Evolutionary conservation across 1,284 basidiomycete species (phyloP).

Genomic region (Malassezia arunalokei): DNA sequence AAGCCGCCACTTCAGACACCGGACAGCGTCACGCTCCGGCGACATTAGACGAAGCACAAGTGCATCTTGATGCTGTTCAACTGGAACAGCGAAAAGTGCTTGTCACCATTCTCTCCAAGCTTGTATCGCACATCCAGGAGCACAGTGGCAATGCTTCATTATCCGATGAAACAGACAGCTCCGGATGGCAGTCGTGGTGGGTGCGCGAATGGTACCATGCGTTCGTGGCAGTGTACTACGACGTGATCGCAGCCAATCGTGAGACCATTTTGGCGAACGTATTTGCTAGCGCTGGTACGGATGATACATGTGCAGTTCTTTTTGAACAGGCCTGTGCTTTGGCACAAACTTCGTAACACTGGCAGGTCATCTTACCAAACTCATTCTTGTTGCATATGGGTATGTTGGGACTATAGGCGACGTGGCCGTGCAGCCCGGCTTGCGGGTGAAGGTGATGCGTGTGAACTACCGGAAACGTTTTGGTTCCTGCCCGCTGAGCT

Average conservation of each 20-base stretch:
- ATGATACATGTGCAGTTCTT: neutral
- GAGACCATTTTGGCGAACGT: slow-evolving; percentile 25
- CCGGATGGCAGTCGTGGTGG: slow-evolving; percentile 38
- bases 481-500: neutral
- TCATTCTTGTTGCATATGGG: neutral
- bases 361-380: neutral
- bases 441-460: neutral
- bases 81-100: slow-evolving; percentile 42
- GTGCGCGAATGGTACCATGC: slow-evolving; percentile 29
- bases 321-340: slow-evolving; percentile 16
- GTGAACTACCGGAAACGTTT: neutral
- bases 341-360: neutral
- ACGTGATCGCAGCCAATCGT: slow-evolving; percentile 25
- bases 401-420: neutral
- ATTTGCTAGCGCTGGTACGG: slow-evolving; percentile 17
- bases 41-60: slow-evolving; percentile 8
- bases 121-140: slow-evolving; percentile 18
- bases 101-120: slow-evolving; percentile 21
- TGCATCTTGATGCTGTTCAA: slow-evolving; percentile 33
- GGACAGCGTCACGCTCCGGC: slow-evolving; percentile 23
- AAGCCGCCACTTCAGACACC: neutral
- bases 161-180: neutral
- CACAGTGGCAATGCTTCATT: neutral
- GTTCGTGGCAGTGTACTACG: slow-evolving; percentile 23
- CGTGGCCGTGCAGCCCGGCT: slow-evolving; percentile 1